Evolutionary conservation across 2,329 filamentous ascomycete species (phyloP).

Genomic region (Mollisiaceae sp.): DNA sequence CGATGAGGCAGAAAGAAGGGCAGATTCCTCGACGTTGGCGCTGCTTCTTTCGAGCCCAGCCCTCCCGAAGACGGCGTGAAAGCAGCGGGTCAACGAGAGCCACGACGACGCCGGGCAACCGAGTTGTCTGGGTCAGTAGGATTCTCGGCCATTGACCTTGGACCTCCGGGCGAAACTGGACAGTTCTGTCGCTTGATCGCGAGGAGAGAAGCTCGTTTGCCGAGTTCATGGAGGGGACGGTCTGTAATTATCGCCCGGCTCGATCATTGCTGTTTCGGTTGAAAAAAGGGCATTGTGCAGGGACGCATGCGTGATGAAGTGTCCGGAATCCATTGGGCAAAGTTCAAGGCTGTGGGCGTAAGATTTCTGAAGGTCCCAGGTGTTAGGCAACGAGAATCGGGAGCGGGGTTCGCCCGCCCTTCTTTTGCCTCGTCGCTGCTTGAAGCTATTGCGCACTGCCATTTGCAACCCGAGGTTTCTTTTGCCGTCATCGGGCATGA

Average conservation of each 20-base stretch:
- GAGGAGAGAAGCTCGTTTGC: slow-evolving; percentile 4
- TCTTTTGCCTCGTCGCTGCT: slow-evolving; percentile 26
- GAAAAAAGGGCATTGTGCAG: slow-evolving; percentile 17
- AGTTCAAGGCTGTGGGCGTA: slow-evolving; percentile 17
- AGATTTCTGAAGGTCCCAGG: slow-evolving; percentile 13
- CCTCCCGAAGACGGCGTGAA: slow-evolving; percentile 4
- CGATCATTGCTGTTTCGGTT: neutral
- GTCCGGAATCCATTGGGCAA: slow-evolving; percentile 17
- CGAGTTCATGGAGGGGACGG: slow-evolving; percentile 9
- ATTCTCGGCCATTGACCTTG: neutral
- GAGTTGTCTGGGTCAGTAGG: neutral
- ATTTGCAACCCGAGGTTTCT: neutral
- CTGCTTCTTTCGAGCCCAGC: slow-evolving; percentile 6
- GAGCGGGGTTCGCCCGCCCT: slow-evolving; percentile 20
- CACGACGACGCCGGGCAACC: slow-evolving; percentile 20
- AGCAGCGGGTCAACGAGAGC: slow-evolving; percentile 11
- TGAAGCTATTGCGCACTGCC: slow-evolving; percentile 12
- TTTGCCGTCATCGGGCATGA: slow-evolving; percentile 16
- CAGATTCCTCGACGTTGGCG: slow-evolving; percentile 18
- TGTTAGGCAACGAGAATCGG: slow-evolving; percentile 22
- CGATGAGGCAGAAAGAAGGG: slow-evolving; percentile 24
- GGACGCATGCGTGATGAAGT: slow-evolving; percentile 22
- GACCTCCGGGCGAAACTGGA: slow-evolving; percentile 1
- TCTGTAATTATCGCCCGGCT: slow-evolving; percentile 21
- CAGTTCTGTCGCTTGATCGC: neutral